Evolutionary conservation across 257 asterid genomes (phyloP).

Genomic region (Lavandula angustifolia): DNA sequence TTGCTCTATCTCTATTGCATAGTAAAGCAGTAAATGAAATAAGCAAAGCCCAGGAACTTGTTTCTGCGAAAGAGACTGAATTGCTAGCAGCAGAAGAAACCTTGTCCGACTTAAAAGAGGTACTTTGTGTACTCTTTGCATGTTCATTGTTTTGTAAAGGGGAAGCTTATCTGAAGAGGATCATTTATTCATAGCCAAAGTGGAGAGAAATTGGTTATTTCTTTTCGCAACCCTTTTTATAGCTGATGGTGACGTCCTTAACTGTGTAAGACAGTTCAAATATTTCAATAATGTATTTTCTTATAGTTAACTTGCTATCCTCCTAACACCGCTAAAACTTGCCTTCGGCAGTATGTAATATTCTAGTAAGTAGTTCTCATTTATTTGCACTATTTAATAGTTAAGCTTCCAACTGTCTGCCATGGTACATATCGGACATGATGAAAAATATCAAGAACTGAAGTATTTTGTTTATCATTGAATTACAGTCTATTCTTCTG

Average conservation of each 20-base stretch:
- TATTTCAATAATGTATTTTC: neutral
- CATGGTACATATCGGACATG: constrained; percentile 4
- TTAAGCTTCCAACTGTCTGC: neutral
- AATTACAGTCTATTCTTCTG: neutral
- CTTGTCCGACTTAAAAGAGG: constrained; percentile 81
- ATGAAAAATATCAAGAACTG: neutral
- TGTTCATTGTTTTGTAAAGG: neutral
- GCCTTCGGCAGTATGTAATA: neutral
- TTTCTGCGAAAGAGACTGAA: constrained; percentile 74
- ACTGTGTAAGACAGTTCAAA: neutral
- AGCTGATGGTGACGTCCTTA: neutral
- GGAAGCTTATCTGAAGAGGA: neutral
- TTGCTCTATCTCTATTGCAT: constrained; percentile 63
- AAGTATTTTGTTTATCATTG: neutral
- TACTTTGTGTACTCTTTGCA: constrained; percentile 30
- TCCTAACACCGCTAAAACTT: neutral
- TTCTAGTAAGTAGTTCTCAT: neutral
- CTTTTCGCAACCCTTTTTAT: neutral
- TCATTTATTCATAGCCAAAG: neutral
- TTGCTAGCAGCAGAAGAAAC: constrained; percentile 66
- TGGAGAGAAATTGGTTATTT: neutral
- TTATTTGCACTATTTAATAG: neutral
- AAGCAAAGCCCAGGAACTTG: constrained; percentile 58
- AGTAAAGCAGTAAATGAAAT: constrained; percentile 67
- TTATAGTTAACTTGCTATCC: neutral